phyloP scores from a whole-genome alignment of 148 eudicot genomes.

The Fallopia convolvulus region DNA sequence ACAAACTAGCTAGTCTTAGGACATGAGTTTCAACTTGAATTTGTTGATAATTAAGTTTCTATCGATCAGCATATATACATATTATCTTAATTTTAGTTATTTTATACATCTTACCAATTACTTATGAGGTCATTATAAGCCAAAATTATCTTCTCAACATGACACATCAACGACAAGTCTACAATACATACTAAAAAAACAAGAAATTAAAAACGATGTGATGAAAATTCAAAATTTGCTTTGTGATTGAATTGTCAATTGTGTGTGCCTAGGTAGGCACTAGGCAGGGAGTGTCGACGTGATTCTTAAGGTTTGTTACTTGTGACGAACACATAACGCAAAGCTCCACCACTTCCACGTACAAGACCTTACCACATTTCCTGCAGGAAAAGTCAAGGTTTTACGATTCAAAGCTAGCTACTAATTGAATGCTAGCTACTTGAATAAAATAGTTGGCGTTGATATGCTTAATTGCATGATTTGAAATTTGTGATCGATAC shows the following conservation, averaged over 20 bases:
- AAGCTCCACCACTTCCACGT: not conserved
- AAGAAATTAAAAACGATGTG: not conserved
- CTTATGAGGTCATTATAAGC: too few species aligned
- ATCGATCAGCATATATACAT: too few species aligned
- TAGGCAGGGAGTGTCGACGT: not conserved
- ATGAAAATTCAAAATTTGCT: not conserved
- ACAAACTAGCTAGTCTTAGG: too few species aligned
- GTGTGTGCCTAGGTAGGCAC: not conserved
- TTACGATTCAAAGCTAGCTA: not conserved
- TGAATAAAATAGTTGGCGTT: not conserved
- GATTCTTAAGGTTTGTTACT: not conserved
- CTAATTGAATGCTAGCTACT: not conserved
- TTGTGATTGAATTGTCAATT: not conserved
- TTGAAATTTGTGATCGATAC: too few species aligned
- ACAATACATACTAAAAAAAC: not conserved
- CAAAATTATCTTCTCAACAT: too few species aligned
- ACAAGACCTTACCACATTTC: not conserved
- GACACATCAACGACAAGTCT: not conserved
- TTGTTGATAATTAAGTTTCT: too few species aligned
- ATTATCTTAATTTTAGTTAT: too few species aligned
- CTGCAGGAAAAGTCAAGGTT: not conserved
- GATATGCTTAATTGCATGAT: too few species aligned
- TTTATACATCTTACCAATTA: too few species aligned
- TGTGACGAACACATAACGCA: not conserved
- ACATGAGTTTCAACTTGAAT: too few species aligned